These are phyloP conservation scores for Cercophora newfieldiana DNA, from an alignment of 495 filamentous ascomycete species.

Conservation along the genomic window DNA sequence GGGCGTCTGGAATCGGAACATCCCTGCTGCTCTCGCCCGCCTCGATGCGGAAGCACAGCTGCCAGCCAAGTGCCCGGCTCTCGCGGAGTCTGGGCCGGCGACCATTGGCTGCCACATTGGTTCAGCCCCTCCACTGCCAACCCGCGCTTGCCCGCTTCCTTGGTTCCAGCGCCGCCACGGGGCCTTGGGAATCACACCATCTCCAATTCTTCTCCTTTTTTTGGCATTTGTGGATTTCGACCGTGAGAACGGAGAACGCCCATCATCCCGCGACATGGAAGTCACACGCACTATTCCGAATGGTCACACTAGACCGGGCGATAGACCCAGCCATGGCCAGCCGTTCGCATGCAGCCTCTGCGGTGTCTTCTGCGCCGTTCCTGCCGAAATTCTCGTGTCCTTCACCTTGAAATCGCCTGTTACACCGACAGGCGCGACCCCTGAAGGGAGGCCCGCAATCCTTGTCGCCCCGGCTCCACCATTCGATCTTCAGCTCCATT, in stretches of 20 bases:
- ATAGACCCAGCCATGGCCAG: neutral
- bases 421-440: neutral
- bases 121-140: neutral
- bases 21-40: neutral
- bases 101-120: neutral
- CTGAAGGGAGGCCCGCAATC: neutral
- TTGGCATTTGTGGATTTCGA: neutral
- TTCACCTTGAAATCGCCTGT: neutral
- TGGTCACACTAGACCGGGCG: neutral
- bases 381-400: neutral
- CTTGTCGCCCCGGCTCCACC: neutral
- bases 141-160: neutral
- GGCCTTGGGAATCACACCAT: neutral
- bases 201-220: neutral
- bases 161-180: neutral
- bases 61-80: neutral
- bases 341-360: neutral
- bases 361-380: neutral
- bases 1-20: neutral
- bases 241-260: neutral
- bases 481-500: conserved; percentile 1
- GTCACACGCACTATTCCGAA: conserved; percentile 5
- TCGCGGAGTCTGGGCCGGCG: neutral
- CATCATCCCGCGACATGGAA: neutral
- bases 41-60: neutral